Evolutionary conservation across 2,329 filamentous ascomycete species (phyloP), one percentile per base, ranked within the genome.

Genomic region (Aspergillus bombycis): DNA sequence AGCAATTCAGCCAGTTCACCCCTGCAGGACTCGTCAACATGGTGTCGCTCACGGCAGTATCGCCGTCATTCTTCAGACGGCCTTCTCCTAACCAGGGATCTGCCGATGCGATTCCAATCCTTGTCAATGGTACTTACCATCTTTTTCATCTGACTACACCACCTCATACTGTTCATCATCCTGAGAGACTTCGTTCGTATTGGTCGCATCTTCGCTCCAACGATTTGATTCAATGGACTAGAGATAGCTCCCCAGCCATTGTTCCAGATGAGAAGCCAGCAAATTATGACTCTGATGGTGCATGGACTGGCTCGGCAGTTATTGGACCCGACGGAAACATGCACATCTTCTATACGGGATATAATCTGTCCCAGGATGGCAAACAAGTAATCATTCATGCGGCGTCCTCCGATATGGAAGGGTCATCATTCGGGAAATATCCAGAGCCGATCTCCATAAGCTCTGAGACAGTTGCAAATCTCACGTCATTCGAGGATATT

Each of bases 171-270:
- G 12, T 59, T 43, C 57, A 59, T 41, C 57, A 53, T 30, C 57
- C 43, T 16, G 57, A 59, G 12, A 52, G 57, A 21, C 57, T 26
- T 59, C 32, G 32, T n/a, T 59, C 43, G 4, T 59, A 36, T 23
- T 52, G 43, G 45, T 59, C 57, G 28, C 45, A 53, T 43, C 46
- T 59, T 23, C 45, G 57, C 10, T 53, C 57, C 10, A 36, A 19
- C 19, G 16, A 59, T 34, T 16, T 52, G 2, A n/a, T 59, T 14
- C 45, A 26, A 5, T 59, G 57, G 57, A 52, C 26, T 21, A 14
- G 57, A 36, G 57, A 52, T n/a, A n/a, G n/a, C 21, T 38, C 21
- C 23, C 46, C 43, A 10, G 6, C 45, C 16, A 59, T 59, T 19
- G 14, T 23, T 12, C 32, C 46, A 21, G 46, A 32, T 7, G 23